A percentile compares a stretch with the other conserved stretches of the same genome.
Conservation (phyloP, 805 yeast species). For the Tetrapisispora phaffii region DNA sequence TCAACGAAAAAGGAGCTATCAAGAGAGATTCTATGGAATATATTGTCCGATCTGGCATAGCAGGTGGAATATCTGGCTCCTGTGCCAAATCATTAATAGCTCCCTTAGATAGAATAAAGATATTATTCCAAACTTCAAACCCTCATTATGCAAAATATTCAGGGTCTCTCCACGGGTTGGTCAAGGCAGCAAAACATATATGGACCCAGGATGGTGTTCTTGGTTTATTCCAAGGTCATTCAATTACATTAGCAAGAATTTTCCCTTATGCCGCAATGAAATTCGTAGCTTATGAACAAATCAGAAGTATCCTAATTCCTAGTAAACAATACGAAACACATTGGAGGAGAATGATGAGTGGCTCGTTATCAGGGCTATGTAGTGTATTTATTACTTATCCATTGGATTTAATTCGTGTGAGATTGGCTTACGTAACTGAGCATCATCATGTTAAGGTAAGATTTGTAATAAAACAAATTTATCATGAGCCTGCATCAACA, state of each 20-base stretch:
- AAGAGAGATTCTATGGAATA: conserved; percentile 71
- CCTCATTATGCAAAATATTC: conserved; percentile 76
- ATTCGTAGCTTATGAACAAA: conserved; percentile 92
- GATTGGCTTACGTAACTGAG: conserved; percentile 80
- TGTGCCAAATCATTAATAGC: conserved; percentile 95
- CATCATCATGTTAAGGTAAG: conserved; percentile 23
- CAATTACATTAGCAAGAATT: conserved; percentile 80
- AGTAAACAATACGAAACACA: conserved; percentile 67
- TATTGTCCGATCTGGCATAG: conserved; percentile 72
- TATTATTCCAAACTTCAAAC: conserved; percentile 87
- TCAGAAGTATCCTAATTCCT: conserved; percentile 71
- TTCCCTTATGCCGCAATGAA: conserved; percentile 97
- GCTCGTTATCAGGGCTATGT: conserved; percentile 80
- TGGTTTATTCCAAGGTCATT: conserved; percentile 92
- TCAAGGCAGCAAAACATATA: conserved; percentile 61
- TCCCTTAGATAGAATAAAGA: conserved; percentile 90
- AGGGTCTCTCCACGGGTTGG: conserved; percentile 70
- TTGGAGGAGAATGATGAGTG: conserved; percentile 70
- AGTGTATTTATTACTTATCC: conserved; percentile 90
- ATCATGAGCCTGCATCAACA: conserved; percentile 25
- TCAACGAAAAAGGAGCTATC: conserved; percentile 7
- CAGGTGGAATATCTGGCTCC: conserved; percentile 93
- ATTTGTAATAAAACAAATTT: conserved; percentile 24
- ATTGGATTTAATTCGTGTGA: conserved; percentile 77
- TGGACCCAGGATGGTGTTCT: conserved; percentile 56